Percentiles rank a stretch among this genome's conserved stretches.
Evolutionary conservation across 495 filamentous ascomycete species (phyloP).

Genomic region (Aspergillus cristatus): DNA sequence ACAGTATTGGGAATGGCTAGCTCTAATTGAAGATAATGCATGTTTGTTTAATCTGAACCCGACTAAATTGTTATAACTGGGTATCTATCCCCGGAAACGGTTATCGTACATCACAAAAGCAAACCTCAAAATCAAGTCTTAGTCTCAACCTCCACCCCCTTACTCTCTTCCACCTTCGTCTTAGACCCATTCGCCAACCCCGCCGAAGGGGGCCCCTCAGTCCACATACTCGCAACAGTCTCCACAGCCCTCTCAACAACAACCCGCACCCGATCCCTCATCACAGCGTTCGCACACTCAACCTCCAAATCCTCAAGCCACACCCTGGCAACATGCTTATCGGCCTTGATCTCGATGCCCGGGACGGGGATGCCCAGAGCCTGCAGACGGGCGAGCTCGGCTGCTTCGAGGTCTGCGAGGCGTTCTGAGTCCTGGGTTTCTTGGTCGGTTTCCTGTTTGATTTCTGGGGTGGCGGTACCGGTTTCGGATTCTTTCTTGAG

Average conservation of each 20-base stretch:
- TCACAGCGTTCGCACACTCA: slow-evolving; percentile 64
- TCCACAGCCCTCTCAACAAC: slow-evolving; percentile 92
- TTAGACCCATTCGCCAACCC: too few relatives aligned
- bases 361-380: slow-evolving; percentile 79
- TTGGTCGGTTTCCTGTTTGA: slow-evolving; percentile 15
- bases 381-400: slow-evolving; percentile 61
- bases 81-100: too few relatives aligned
- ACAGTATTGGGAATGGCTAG: too few relatives aligned
- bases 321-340: slow-evolving; percentile 77
- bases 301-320: slow-evolving; percentile 90
- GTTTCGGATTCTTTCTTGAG: slow-evolving; percentile 30
- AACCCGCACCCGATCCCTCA: slow-evolving; percentile 71
- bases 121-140: slow-evolving; percentile 11
- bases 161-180: slow-evolving; percentile 12
- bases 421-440: slow-evolving; percentile 28
- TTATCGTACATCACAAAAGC: slow-evolving; percentile 5
- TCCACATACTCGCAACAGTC: slow-evolving; percentile 71
- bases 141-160: slow-evolving; percentile 20
- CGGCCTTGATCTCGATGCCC: slow-evolving; percentile 76
- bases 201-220: slow-evolving; percentile 18
- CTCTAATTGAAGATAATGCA: too few relatives aligned
- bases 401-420: slow-evolving; percentile 45
- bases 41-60: too few relatives aligned
- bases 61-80: too few relatives aligned
- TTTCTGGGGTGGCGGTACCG: slow-evolving; percentile 7